phyloP scores from a whole-genome alignment of 257 asterid genomes.

The Salvia rosmarinus region DNA sequence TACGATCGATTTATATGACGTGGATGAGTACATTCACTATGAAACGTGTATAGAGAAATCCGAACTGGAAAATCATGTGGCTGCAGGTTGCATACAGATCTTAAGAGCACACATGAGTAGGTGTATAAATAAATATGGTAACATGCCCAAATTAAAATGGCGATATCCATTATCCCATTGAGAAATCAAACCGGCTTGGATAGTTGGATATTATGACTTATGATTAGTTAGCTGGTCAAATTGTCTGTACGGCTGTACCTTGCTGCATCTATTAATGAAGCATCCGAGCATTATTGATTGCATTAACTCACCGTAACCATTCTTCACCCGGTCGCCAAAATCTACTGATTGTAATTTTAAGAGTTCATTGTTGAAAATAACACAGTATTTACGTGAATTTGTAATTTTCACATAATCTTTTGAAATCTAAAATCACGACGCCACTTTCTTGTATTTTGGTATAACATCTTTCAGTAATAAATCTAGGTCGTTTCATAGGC shows the following conservation, averaged over 20 bases:
- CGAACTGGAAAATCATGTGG: constrained; percentile 20
- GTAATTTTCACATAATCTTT: no score
- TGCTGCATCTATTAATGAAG: background rate
- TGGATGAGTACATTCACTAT: no score
- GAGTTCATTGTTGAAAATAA: no score
- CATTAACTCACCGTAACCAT: constrained; percentile 28
- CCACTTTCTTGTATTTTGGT: no score
- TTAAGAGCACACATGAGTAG: constrained; percentile 17
- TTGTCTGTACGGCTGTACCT: constrained; percentile 32
- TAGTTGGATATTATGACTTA: background rate
- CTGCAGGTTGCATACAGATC: background rate
- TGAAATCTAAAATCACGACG: no score
- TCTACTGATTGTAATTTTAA: no score
- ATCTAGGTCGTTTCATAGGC: no score
- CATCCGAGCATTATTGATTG: background rate
- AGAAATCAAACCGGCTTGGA: background rate
- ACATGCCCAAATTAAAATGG: constrained; percentile 3
- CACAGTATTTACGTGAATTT: no score
- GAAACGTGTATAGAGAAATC: no score
- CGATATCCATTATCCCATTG: background rate
- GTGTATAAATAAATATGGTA: constrained; percentile 15
- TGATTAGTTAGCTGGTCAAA: constrained; percentile 19
- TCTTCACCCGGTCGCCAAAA: no score
- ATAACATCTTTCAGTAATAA: no score
- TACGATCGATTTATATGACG: no score